Base-by-base conservation (phyloP, 106 monocot species). In the Dioscorea zingiberensis region DNA sequence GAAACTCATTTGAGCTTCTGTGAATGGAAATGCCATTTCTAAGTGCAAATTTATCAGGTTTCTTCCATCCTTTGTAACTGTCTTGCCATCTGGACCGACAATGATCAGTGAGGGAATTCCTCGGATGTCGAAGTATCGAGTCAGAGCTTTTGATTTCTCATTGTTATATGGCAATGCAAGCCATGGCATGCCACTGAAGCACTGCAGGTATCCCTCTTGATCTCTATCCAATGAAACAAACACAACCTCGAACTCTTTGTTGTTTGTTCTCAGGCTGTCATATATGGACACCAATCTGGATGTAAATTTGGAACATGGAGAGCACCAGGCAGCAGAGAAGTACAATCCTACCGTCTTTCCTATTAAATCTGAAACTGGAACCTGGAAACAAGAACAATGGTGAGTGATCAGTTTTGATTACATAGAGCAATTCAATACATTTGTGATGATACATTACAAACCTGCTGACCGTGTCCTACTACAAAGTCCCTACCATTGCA, bases 281-380 rank as follows among this genome's bases (percentile, higher is more conserved):
- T 78, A 88, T 30, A 78, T 54, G 2, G 74, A 49, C 1, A 58
- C 62, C 68, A 88, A 57, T 54, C 60, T 74, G 6, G 77, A 58
- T 9, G 87, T 88, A 27, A 88, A 88, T 60, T 70, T 72, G 4
- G 65, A 48, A 25, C 84, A 88, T 7, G 87, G 84, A 14, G 71
- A 65, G 49, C 83, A 84, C 65, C 45, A 71, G 18, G 65, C 53
- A 23, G 84, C 87, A 8, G 84, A 84, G 72, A 88, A 84, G 67
- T 80, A 88, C 21, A 88, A 44, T 26, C 84, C 87, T 18, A 81
- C 58, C 16, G 83, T 87, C 68, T 81, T 87, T 21, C 80, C 83
- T 21, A 62, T 57, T 22, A 87, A 64, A 59, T 54, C 73, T 18
- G 76, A 62, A 24, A 87, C 57, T 0, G 79, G 76, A 29, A 87